Base-by-base conservation (phyloP, 805 yeast genomes). In the Yarrowia deformans region DNA sequence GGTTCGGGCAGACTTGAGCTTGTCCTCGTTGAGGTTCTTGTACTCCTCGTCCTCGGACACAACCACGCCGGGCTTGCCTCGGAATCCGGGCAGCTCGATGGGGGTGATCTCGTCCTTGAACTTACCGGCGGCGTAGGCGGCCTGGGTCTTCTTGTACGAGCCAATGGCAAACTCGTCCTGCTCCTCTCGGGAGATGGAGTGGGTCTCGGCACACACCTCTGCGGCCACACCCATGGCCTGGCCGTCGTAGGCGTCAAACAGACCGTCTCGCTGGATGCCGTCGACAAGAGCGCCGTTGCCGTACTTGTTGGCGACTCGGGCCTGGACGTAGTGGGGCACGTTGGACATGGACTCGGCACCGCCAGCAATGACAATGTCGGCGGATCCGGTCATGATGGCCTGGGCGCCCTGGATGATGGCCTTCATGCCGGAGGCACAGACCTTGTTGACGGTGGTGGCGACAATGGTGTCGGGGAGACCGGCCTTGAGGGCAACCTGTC, bases 291-390 rank as follows among this genome's bases (percentile, higher is more conserved):
- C 74, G 67, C 88, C 80, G 72, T 91, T 94, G 75, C 99, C 99
- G 77, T 87, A 95, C 83, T 94, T 90, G 74, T 92, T 88, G 74
- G 98, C 98, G 56, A 83, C 76, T 82, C 99, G 90, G 70, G 87
- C 78, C 70, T 97, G 95, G 69, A 91, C 77, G 79, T 94, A 94
- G 84, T 93, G 94, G 68, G 99, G 99, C 43, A 93, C 87, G 78
- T 95, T 94, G 70, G 97, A 84, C 99, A 95, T 94, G 70, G 97
- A 90, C 82, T 95, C 99, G 74, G 97, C 95, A 77, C 99, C 99
- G 74, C 98, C 99, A 42, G 95, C 96, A 73, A 95, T 90, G 56
- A 95, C 95, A 70, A 95, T 88, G 76, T 93, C 97, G 69, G 97
- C 97, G 72, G 85, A 83, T 68, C 98, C 98, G 73, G 95, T 85